These are phyloP conservation scores for Clarkia xantiana DNA, from an alignment of 345 rosid genomes.

Conservation along the genomic window DNA sequence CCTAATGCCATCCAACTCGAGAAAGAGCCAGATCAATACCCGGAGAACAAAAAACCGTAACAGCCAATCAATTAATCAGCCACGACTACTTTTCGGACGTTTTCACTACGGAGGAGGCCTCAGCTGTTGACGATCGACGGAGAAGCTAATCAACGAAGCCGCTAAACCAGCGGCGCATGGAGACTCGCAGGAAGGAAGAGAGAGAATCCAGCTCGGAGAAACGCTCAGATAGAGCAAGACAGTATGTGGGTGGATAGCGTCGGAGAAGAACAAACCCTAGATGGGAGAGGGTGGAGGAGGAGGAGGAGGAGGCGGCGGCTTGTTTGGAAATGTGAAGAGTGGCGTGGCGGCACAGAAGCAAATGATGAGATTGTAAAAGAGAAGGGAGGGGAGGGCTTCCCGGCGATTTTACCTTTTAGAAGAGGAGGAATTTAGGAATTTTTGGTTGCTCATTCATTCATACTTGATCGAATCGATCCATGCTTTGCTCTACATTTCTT, in stretches of 20 bases:
- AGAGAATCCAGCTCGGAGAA: conserved; percentile 75
- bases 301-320: conserved; percentile 8
- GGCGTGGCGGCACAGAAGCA: conserved; percentile 11
- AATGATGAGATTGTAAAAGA: background rate
- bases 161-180: conserved; percentile 90
- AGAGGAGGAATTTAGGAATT: too few species aligned
- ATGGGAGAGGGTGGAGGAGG: background rate
- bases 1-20: conserved; percentile 95
- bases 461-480: too few species aligned
- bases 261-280: conserved; percentile 4
- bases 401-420: too few species aligned
- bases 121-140: conserved; percentile 7
- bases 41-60: conserved; percentile 9
- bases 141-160: conserved; percentile 71
- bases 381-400: too few species aligned
- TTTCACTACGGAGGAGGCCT: background rate
- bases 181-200: conserved; percentile 36
- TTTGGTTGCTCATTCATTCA: too few species aligned
- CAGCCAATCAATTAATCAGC: conserved; percentile 5
- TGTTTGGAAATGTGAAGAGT: conserved; percentile 1
- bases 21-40: background rate
- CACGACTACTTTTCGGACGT: conserved; percentile 14
- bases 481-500: too few species aligned
- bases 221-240: conserved; percentile 2
- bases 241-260: background rate